Conservation (phyloP, 768 basidiomycete genomes). For the Fomitopsis serialis region DNA sequence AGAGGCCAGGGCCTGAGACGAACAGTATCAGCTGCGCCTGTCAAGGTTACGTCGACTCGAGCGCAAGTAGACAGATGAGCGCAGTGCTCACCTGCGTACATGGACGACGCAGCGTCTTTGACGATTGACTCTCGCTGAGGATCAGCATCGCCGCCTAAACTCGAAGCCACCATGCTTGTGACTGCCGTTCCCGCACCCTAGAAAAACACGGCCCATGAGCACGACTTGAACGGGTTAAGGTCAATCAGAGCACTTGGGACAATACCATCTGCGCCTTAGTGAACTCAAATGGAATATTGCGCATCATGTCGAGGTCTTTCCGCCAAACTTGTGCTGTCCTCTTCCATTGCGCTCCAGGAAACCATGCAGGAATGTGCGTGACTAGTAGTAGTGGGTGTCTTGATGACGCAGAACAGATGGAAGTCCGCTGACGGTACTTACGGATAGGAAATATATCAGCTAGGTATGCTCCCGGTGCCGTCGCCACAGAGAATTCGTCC, state of each 20-base stretch:
- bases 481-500: constrained; percentile 14
- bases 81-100: constrained; percentile 11
- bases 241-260: background rate
- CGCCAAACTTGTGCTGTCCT: constrained; percentile 24
- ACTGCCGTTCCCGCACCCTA: constrained; percentile 15
- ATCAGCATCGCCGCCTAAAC: constrained; percentile 7
- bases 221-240: too few species aligned
- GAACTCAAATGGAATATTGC: constrained; percentile 24
- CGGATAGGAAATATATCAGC: constrained; percentile 27
- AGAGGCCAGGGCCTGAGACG: background rate
- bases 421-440: constrained; percentile 10
- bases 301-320: constrained; percentile 11
- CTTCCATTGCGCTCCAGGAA: constrained; percentile 34
- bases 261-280: constrained; percentile 28
- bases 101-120: constrained; percentile 11
- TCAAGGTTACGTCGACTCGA: background rate
- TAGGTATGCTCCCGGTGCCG: constrained; percentile 30
- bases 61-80: background rate
- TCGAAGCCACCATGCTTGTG: constrained; percentile 14
- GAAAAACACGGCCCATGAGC: background rate
- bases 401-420: background rate
- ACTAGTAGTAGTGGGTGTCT: constrained; percentile 16
- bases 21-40: constrained; percentile 17
- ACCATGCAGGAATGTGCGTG: constrained; percentile 32
- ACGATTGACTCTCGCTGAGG: constrained; percentile 8